phyloP scores from a whole-genome alignment of 2,329 filamentous ascomycete genomes.

The Beauveria scarabaeidicola region DNA sequence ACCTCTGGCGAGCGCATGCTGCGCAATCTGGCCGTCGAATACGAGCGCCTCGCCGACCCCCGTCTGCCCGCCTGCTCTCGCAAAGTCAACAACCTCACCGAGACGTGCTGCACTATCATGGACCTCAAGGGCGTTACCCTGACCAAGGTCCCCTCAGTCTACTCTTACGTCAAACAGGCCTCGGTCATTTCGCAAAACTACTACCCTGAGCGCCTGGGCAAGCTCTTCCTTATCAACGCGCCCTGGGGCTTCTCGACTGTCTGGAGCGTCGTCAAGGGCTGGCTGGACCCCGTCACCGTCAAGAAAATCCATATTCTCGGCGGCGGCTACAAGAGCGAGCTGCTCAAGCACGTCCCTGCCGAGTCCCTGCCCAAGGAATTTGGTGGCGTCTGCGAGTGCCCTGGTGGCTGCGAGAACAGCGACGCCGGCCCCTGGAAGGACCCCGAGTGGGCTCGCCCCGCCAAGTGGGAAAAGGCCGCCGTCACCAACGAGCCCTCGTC shows the following conservation, averaged over 20 bases:
- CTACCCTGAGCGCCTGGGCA: slow-evolving; percentile 94
- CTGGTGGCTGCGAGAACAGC: slow-evolving; percentile 74
- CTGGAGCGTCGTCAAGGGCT: slow-evolving; percentile 82
- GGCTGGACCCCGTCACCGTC: slow-evolving; percentile 94
- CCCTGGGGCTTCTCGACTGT: slow-evolving; percentile 89
- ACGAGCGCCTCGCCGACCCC: slow-evolving; percentile 91
- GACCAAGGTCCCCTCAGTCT: slow-evolving; percentile 72
- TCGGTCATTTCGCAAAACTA: slow-evolving; percentile 95
- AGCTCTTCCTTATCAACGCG: slow-evolving; percentile 95
- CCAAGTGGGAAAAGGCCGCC: slow-evolving; percentile 52
- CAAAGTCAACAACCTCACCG: slow-evolving; percentile 79
- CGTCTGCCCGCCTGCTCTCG: slow-evolving; percentile 92
- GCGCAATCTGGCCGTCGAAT: slow-evolving; percentile 91
- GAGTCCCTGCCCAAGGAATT: slow-evolving; percentile 87
- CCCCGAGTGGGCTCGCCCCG: slow-evolving; percentile 53
- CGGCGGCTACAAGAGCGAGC: slow-evolving; percentile 69
- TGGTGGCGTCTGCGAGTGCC: slow-evolving; percentile 75
- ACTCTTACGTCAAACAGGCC: slow-evolving; percentile 77
- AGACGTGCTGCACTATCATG: slow-evolving; percentile 98
- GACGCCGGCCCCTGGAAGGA: slow-evolving; percentile 89
- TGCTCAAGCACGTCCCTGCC: slow-evolving; percentile 73
- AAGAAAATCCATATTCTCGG: slow-evolving; percentile 92
- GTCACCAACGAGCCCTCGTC: slow-evolving; percentile 34
- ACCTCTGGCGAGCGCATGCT: slow-evolving; percentile 90
- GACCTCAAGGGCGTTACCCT: slow-evolving; percentile 92